Conservation (phyloP, 306 rosid species). For the Hylodesmum podocarpum region DNA sequence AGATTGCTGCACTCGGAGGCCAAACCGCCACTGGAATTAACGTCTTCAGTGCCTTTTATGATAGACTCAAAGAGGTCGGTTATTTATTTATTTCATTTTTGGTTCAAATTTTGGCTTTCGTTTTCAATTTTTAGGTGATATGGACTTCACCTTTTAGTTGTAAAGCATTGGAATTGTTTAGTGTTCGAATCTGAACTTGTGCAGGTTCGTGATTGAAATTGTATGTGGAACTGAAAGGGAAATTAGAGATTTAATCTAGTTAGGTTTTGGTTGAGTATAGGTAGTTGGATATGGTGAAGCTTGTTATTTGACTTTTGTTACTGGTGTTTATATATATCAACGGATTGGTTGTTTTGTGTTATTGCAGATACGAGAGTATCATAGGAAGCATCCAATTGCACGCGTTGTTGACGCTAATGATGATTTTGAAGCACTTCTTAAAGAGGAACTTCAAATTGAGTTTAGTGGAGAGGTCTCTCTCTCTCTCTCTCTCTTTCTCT, state of each 20-base stretch:
- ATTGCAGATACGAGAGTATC: slow-evolving; percentile 88
- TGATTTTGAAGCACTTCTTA: slow-evolving; percentile 67
- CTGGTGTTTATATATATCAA: too few species aligned
- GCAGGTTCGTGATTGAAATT: too few species aligned
- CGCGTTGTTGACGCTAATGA: slow-evolving; percentile 77
- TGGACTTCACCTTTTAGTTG: too few species aligned
- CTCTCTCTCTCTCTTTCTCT: background rate
- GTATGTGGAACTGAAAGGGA: too few species aligned
- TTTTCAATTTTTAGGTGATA: background rate
- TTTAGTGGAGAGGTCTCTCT: slow-evolving; percentile 85
- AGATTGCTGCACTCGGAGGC: slow-evolving; percentile 92
- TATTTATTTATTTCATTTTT: background rate
- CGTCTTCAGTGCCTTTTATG: slow-evolving; percentile 89
- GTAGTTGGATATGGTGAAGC: too few species aligned
- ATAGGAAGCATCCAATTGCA: slow-evolving; percentile 86
- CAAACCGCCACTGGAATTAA: slow-evolving; percentile 83
- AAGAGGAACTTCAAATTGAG: slow-evolving; percentile 85
- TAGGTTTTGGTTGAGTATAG: too few species aligned
- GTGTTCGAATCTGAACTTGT: too few species aligned
- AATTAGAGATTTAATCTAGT: too few species aligned
- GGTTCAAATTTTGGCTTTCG: background rate
- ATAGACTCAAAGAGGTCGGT: slow-evolving; percentile 85
- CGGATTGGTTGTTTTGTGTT: slow-evolving; percentile 19
- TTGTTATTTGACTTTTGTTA: too few species aligned
- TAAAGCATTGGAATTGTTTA: too few species aligned